A percentile compares a stretch with the other conserved stretches of the same genome.
Conservation (phyloP, 179 eudicot species). For the Vitellaria paradoxa region DNA sequence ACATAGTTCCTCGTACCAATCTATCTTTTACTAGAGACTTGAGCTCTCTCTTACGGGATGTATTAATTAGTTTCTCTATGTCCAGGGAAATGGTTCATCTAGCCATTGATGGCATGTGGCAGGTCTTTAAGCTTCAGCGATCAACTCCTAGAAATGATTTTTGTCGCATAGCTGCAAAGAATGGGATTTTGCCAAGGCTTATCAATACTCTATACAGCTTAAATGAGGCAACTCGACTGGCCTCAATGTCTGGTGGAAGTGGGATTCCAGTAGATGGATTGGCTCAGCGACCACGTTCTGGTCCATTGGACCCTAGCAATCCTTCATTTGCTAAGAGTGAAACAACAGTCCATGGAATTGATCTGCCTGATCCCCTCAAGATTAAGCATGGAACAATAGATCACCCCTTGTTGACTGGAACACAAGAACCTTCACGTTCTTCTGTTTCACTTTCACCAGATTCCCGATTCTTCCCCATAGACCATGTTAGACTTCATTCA, state of each 20-base stretch:
- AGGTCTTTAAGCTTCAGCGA: conserved; percentile 91
- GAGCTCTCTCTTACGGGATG: background rate
- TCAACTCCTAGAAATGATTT: conserved; percentile 91
- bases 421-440: conserved; percentile 46
- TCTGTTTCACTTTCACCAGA: conserved; percentile 47
- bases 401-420: conserved; percentile 45
- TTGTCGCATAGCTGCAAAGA: conserved; percentile 92
- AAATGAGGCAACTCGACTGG: conserved; percentile 91
- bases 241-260: conserved; percentile 61
- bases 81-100: conserved; percentile 99
- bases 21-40: too few relatives aligned
- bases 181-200: conserved; percentile 88
- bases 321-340: conserved; percentile 52
- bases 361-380: conserved; percentile 52
- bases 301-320: conserved; percentile 64
- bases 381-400: conserved; percentile 44
- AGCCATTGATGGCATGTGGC: conserved; percentile 99
- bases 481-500: conserved; percentile 57
- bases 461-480: conserved; percentile 31
- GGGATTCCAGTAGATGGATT: conserved; percentile 64
- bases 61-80: conserved; percentile 18
- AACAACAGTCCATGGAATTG: conserved; percentile 48
- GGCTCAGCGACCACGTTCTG: conserved; percentile 64
- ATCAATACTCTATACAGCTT: conserved; percentile 83
- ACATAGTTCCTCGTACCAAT: too few relatives aligned